Percentiles rank a stretch among this genome's conserved stretches.
Conservation (phyloP, 2,329 filamentous ascomycete genomes). For the Apiospora kogelbergensis region DNA sequence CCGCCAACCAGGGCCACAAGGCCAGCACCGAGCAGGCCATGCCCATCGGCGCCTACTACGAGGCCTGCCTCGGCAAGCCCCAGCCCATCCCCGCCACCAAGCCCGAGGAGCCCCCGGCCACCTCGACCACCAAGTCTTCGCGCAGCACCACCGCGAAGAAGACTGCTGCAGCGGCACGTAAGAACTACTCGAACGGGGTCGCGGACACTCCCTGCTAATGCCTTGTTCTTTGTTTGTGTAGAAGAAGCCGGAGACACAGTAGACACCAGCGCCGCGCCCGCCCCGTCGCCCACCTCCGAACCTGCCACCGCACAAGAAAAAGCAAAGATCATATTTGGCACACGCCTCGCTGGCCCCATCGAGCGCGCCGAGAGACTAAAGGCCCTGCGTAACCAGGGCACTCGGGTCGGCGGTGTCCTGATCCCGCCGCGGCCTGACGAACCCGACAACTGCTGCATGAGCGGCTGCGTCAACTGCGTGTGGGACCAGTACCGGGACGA, state of each 20-base stretch:
- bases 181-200: constrained; percentile 14
- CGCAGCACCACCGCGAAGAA: constrained; percentile 24
- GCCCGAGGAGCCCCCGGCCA: constrained; percentile 44
- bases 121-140: constrained; percentile 32
- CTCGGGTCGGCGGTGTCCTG: constrained; percentile 71
- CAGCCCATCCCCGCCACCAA: constrained; percentile 41
- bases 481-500: constrained; percentile 93
- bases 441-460: constrained; percentile 99
- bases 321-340: constrained; percentile 76
- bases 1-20: constrained; percentile 19
- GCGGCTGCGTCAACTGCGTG: constrained; percentile 95
- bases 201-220: constrained; percentile 11
- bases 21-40: constrained; percentile 38
- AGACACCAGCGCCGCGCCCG: constrained; percentile 12
- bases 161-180: constrained; percentile 24
- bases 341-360: constrained; percentile 70
- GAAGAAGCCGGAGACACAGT: constrained; percentile 14
- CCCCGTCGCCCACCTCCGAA: constrained; percentile 30
- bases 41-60: constrained; percentile 60
- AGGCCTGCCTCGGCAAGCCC: constrained; percentile 51
- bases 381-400: constrained; percentile 58
- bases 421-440: constrained; percentile 85
- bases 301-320: constrained; percentile 52
- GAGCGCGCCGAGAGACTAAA: constrained; percentile 63
- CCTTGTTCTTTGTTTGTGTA: not conserved